Conservation (phyloP, 129 eudicot species). For the Helianthus tuberosus region DNA sequence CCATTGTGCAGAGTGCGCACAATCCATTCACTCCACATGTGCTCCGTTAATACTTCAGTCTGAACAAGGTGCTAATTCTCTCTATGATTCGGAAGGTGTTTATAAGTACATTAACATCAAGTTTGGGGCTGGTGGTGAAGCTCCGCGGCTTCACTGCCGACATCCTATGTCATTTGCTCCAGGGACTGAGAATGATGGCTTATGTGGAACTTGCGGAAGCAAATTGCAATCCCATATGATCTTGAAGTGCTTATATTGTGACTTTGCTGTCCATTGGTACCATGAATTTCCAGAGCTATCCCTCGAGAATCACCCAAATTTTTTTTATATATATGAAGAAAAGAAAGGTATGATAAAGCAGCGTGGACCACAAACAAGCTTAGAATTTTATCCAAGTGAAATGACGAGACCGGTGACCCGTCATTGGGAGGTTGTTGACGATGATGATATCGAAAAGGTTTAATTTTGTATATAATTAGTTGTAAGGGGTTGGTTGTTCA, state of each 20-base stretch:
- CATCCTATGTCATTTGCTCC: not conserved
- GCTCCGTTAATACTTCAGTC: constrained; percentile 1
- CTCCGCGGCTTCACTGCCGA: not conserved
- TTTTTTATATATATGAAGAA: too few relatives aligned
- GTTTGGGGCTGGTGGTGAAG: not conserved
- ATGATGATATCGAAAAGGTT: too few relatives aligned
- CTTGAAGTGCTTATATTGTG: not conserved
- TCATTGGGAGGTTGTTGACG: too few relatives aligned
- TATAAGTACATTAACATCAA: not conserved
- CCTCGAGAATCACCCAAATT: too few relatives aligned
- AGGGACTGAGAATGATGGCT: not conserved
- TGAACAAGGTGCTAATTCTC: not conserved
- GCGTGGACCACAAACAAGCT: too few relatives aligned
- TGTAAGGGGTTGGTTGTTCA: too few relatives aligned
- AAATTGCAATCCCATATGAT: not conserved
- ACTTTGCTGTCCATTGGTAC: not conserved
- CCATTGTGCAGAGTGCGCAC: not conserved
- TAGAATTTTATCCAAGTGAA: too few relatives aligned
- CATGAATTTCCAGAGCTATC: not conserved
- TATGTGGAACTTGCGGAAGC: not conserved
- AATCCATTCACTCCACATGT: not conserved
- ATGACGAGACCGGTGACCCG: too few relatives aligned
- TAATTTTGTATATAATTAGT: too few relatives aligned
- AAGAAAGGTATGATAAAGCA: too few relatives aligned
- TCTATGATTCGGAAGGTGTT: not conserved